phyloP scores from a whole-genome alignment of 495 filamentous ascomycete genomes.

The Aspergillus sparsus region DNA sequence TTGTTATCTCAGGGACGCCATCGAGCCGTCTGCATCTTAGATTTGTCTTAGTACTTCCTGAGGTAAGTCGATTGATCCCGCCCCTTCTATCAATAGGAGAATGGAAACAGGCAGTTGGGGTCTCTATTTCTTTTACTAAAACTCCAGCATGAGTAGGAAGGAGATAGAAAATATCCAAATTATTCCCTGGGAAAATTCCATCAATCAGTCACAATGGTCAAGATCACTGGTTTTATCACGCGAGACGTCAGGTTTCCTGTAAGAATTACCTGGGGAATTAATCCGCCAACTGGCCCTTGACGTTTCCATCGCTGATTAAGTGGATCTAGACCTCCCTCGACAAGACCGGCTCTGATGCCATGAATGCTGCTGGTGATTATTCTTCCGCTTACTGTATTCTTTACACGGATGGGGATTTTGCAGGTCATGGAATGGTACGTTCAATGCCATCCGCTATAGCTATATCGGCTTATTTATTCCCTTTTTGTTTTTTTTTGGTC shows the following conservation, averaged over 20 bases:
- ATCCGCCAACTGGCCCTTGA: background rate
- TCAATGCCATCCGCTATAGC: no score
- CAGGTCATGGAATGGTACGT: constrained; percentile 85
- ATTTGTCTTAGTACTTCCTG: background rate
- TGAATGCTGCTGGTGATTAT: constrained; percentile 95
- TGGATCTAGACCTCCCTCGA: constrained; percentile 75
- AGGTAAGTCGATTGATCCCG: background rate
- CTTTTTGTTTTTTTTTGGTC: background rate
- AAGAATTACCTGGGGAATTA: constrained; percentile 23
- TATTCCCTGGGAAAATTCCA: background rate
- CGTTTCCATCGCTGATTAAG: background rate
- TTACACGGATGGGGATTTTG: constrained; percentile 69
- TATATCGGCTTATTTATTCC: background rate
- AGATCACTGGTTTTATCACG: constrained; percentile 76
- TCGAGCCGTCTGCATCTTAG: no score
- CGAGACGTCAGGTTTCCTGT: constrained; percentile 89
- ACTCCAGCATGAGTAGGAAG: no score
- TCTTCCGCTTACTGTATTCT: constrained; percentile 91
- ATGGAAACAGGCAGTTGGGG: no score
- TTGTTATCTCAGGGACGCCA: background rate
- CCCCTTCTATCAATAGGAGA: no score
- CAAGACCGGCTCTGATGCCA: constrained; percentile 94
- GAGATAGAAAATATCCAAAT: no score
- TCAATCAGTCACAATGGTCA: constrained; percentile 56
- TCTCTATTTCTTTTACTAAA: no score